Evolutionary conservation across 441 rosid species (phyloP).

Genomic region (Erodium moschatum): DNA sequence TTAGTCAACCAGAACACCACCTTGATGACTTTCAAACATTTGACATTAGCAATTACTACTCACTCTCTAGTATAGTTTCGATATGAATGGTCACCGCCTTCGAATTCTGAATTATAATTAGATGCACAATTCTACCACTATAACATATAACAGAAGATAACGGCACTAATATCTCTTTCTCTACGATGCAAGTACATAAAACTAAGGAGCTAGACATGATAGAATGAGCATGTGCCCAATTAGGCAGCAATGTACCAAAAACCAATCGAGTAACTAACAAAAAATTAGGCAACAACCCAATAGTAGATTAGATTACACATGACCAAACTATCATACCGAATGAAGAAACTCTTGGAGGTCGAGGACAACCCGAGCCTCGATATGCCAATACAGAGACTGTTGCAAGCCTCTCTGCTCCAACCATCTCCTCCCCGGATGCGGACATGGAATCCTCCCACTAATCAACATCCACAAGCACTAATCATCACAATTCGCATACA

Average conservation of each 20-base stretch:
- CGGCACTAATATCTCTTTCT: background rate
- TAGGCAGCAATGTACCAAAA: too few species aligned
- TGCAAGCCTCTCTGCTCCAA: constrained; percentile 93
- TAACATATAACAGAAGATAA: too few species aligned
- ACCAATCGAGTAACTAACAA: background rate
- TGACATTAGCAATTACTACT: background rate
- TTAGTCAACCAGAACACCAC: background rate
- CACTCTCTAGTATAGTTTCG: background rate
- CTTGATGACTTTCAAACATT: background rate
- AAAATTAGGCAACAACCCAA: background rate
- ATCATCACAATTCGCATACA: background rate
- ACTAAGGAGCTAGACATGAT: background rate
- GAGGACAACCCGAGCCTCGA: constrained; percentile 93
- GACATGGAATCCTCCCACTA: constrained; percentile 88
- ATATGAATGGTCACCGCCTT: background rate
- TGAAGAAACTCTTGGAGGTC: constrained; percentile 69
- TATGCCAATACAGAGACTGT: constrained; percentile 90
- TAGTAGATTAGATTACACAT: background rate
- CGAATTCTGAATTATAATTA: background rate
- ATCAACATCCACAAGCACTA: constrained; percentile 4
- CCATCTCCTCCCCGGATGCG: constrained; percentile 92
- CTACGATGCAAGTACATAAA: background rate
- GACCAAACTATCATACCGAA: constrained; percentile 36
- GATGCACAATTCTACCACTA: background rate
- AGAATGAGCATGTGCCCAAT: too few species aligned